A percentile compares a stretch with the other conserved stretches of the same genome.
phyloP scores from a whole-genome alignment of 495 filamentous ascomycete genomes.

The Penicillium nucicola region DNA sequence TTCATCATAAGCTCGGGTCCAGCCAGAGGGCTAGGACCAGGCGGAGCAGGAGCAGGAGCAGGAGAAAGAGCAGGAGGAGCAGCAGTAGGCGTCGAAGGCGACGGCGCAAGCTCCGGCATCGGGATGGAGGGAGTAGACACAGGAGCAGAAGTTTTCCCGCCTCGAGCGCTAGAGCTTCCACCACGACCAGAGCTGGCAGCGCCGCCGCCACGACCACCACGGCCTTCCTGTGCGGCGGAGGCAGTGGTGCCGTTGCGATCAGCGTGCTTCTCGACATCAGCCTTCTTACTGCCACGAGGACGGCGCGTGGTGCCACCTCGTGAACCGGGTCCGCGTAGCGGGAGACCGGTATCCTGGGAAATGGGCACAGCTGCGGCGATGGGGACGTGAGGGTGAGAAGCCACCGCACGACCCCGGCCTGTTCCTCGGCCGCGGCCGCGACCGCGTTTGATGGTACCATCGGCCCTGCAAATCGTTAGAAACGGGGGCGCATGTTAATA shows the following conservation, averaged over 20 bases:
- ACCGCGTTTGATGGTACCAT: constrained; percentile 74
- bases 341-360: constrained; percentile 45
- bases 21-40: constrained; percentile 25
- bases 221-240: constrained; percentile 22
- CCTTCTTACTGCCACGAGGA: constrained; percentile 75
- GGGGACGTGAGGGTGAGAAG: constrained; percentile 35
- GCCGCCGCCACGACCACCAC: constrained; percentile 29
- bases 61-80: constrained; percentile 7
- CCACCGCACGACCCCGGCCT: constrained; percentile 42
- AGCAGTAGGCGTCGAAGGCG: constrained; percentile 21
- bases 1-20: constrained; percentile 31
- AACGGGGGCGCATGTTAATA: neutral
- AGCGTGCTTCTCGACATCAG: constrained; percentile 61
- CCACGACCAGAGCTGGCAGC: constrained; percentile 27
- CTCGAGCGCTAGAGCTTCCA: constrained; percentile 27
- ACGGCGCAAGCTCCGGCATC: constrained; percentile 29
- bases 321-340: constrained; percentile 69
- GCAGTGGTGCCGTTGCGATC: constrained; percentile 15
- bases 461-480: constrained; percentile 53
- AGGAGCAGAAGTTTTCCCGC: constrained; percentile 23
- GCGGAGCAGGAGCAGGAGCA: constrained; percentile 16
- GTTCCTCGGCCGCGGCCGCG: constrained; percentile 68
- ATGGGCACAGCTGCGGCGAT: constrained; percentile 40
- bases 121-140: constrained; percentile 11
- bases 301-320: constrained; percentile 80